Conservation (phyloP, 305 asterid genomes). For the Fraxinus latifolia region DNA sequence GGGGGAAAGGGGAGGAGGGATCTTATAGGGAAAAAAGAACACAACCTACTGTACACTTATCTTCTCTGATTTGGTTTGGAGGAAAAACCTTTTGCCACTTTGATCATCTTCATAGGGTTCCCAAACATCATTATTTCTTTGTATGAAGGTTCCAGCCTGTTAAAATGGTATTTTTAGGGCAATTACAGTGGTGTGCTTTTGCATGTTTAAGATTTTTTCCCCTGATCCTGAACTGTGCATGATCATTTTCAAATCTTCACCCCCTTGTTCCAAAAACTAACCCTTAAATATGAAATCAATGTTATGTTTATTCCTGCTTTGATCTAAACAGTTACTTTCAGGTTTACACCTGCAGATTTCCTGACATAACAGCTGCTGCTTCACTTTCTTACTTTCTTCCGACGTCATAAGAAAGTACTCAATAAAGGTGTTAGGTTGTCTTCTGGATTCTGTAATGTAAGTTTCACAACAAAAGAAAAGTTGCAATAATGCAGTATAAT, state of each 20-base stretch:
- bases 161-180: background rate
- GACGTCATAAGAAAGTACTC: background rate
- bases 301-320: background rate
- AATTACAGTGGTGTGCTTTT: background rate
- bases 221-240: background rate
- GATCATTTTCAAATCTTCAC: background rate
- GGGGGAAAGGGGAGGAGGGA: background rate
- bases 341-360: background rate
- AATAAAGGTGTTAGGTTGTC: background rate
- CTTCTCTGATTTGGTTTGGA: background rate
- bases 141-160: background rate
- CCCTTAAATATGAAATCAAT: background rate
- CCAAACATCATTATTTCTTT: background rate
- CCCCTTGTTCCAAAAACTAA: background rate
- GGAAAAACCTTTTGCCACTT: background rate
- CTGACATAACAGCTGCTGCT: background rate
- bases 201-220: background rate
- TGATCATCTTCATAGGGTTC: background rate
- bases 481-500: background rate
- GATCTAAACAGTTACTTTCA: background rate
- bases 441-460: background rate
- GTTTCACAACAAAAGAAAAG: background rate
- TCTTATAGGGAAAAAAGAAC: background rate
- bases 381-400: background rate
- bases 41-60: background rate